Conservation (phyloP, 2,329 filamentous ascomycete genomes). For the Dothistroma septosporum region DNA sequence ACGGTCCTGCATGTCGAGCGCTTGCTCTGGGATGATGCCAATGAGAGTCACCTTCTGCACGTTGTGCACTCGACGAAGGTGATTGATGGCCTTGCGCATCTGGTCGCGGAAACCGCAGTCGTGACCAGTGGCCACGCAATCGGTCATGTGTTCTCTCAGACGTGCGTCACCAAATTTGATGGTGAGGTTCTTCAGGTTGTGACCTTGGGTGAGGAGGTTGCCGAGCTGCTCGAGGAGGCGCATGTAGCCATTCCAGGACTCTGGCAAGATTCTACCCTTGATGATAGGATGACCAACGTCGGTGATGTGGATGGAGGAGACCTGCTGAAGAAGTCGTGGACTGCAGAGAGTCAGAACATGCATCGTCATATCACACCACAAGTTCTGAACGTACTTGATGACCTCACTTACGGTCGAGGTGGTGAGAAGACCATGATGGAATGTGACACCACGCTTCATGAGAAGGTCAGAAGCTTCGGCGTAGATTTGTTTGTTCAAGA, state of each 20-base stretch:
- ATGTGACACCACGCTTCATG: conserved; percentile 17
- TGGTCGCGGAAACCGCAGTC: conserved; percentile 31
- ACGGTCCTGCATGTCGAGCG: conserved; percentile 20
- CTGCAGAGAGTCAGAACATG: background rate
- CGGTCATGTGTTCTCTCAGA: conserved; percentile 26
- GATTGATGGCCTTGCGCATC: conserved; percentile 15
- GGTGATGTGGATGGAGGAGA: conserved; percentile 64
- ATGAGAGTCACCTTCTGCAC: conserved; percentile 24
- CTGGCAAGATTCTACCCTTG: conserved; percentile 13
- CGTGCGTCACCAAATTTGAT: conserved; percentile 24
- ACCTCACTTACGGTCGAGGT: conserved; percentile 15
- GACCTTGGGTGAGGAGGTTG: conserved; percentile 22
- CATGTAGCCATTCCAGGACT: conserved; percentile 30
- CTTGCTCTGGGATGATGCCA: conserved; percentile 23
- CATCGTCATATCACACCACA: background rate
- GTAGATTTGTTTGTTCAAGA: conserved; percentile 36
- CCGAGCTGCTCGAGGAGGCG: conserved; percentile 24
- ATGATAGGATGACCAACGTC: conserved; percentile 77
- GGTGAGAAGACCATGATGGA: conserved; percentile 30
- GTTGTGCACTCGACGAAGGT: conserved; percentile 20
- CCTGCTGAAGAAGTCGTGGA: conserved; percentile 22
- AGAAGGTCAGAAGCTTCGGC: conserved; percentile 31
- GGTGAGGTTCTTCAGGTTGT: conserved; percentile 30
- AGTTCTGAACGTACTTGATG: conserved; percentile 11
- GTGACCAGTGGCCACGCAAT: conserved; percentile 19